Percentiles rank a stretch among this genome's conserved stretches.
Evolutionary conservation across 148 eudicot genomes (phyloP).

Genomic region (Fallopia convolvulus): DNA sequence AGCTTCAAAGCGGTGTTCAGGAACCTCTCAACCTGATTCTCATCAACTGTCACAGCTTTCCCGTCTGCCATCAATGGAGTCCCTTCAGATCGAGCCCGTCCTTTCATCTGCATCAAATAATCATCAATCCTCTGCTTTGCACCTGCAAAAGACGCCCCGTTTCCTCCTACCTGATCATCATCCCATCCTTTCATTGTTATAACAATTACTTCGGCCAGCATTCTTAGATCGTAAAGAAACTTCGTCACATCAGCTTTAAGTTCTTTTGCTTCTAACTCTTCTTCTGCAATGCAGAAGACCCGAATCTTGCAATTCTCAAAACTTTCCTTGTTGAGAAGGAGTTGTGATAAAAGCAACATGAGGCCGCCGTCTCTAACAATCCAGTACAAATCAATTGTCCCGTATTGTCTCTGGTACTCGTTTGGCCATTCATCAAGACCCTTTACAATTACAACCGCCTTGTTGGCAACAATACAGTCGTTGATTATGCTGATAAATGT

Average conservation of each 20-base stretch:
- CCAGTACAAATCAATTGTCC: constrained; percentile 97
- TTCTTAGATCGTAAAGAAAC: constrained; percentile 85
- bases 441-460: constrained; percentile 95
- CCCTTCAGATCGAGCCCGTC: constrained; percentile 44
- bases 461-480: constrained; percentile 95
- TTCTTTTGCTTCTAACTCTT: constrained; percentile 75
- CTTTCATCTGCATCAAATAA: constrained; percentile 56
- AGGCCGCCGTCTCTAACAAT: constrained; percentile 97
- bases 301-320: constrained; percentile 96
- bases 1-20: constrained; percentile 75
- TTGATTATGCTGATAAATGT: constrained; percentile 90
- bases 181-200: constrained; percentile 90
- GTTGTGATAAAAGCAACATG: constrained; percentile 92
- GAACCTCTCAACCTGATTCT: constrained; percentile 87
- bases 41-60: constrained; percentile 61
- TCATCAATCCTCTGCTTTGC: constrained; percentile 58
- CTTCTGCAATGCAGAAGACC: constrained; percentile 94
- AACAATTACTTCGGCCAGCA: constrained; percentile 96
- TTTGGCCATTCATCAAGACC: constrained; percentile 99
- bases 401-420: constrained; percentile 77
- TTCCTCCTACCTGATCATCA: constrained; percentile 41
- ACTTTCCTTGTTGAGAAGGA: constrained; percentile 82
- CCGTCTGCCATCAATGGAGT: constrained; percentile 74
- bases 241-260: constrained; percentile 87
- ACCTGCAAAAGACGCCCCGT: constrained; percentile 59